Percentiles rank a stretch among this genome's conserved stretches.
phyloP scores from a whole-genome alignment of 179 eudicot species.

The Drosera spatulata region DNA sequence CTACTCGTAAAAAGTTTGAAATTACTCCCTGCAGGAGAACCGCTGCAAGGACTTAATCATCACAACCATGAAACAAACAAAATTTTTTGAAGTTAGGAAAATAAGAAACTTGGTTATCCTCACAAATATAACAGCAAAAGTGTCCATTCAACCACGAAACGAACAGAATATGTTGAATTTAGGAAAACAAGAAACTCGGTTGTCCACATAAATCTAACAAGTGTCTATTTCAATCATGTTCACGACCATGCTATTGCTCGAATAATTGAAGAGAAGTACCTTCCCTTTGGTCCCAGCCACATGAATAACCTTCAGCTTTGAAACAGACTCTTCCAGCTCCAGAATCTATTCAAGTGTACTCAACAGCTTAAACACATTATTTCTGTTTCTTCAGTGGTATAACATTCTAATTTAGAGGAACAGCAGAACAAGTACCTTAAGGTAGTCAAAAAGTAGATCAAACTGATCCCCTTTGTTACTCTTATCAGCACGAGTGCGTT shows the following conservation, averaged over 20 bases:
- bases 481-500: conserved; percentile 80
- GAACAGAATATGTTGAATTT: no score
- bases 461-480: conserved; percentile 68
- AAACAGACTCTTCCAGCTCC: conserved; percentile 80
- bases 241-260: not conserved
- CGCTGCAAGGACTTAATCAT: no score
- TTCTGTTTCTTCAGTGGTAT: not conserved
- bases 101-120: no score
- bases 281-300: conserved; percentile 99
- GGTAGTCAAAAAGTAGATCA: conserved; percentile 64
- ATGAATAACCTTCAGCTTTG: conserved; percentile 83
- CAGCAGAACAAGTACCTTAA: conserved; percentile 34
- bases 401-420: not conserved
- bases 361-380: not conserved
- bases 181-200: no score
- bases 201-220: no score
- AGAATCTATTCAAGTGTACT: conserved; percentile 38
- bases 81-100: no score
- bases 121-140: no score
- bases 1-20: no score
- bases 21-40: no score
- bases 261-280: conserved; percentile 22
- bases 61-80: no score
- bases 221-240: no score
- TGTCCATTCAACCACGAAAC: no score